Conservation (phyloP, 1,284 basidiomycete genomes). For the Neolentinus lepideus region DNA sequence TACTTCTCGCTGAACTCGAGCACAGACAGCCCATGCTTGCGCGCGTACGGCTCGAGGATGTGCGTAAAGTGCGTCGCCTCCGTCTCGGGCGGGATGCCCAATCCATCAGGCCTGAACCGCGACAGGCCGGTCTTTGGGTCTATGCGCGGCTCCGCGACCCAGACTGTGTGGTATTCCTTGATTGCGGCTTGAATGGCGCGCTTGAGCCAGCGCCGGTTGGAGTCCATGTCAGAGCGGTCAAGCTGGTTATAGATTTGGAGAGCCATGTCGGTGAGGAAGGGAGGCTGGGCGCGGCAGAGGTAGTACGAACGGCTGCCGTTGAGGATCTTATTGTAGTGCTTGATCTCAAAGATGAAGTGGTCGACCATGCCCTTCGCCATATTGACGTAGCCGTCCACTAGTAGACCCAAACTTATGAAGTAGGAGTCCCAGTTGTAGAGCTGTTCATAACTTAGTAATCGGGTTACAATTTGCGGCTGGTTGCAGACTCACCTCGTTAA, state of each 20-base stretch:
- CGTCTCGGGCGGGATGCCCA: constrained; percentile 96
- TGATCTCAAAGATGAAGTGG: constrained; percentile 99
- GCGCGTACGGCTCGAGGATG: constrained; percentile 91
- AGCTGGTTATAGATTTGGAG: constrained; percentile 96
- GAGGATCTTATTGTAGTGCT: constrained; percentile 89
- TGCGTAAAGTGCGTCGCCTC: constrained; percentile 98
- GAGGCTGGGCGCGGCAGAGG: constrained; percentile 92
- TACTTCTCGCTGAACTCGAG: constrained; percentile 97
- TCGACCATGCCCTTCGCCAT: constrained; percentile 98
- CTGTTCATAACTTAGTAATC: constrained; percentile 26
- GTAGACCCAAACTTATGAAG: constrained; percentile 89
- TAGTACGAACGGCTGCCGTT: constrained; percentile 85
- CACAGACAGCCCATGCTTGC: constrained; percentile 90
- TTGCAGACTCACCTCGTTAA: constrained; percentile 77
- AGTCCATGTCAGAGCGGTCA: constrained; percentile 75
- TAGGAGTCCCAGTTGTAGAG: constrained; percentile 93
- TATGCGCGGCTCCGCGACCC: constrained; percentile 90
- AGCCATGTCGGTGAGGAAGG: constrained; percentile 98
- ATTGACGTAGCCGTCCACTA: constrained; percentile 89
- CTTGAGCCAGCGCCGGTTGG: constrained; percentile 90
- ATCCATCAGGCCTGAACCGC: constrained; percentile 89
- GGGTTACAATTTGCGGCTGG: too few relatives aligned
- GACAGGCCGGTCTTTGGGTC: constrained; percentile 92
- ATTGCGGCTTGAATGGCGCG: constrained; percentile 94
- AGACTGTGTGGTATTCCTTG: constrained; percentile 98